Evolutionary conservation across 2,329 filamentous ascomycete genomes (phyloP), one percentile per base, ranked within the genome.

Genomic region (Calycina herbarum): DNA sequence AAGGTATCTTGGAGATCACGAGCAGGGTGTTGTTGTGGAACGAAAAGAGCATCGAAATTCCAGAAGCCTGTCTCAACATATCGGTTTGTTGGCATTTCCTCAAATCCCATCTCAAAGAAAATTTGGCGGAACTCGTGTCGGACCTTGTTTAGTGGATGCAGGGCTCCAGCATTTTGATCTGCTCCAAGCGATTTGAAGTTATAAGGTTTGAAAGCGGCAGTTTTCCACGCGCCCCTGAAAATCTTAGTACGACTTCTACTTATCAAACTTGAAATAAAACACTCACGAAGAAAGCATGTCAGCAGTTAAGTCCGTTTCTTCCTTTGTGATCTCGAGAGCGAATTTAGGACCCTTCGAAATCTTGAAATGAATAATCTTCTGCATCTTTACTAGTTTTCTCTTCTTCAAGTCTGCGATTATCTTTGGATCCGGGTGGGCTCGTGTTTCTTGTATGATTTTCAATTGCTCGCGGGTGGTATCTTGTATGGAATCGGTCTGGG

Each of bases 31-130:
- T 99, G 95, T 81, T 96, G 95, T 35, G 94, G 94, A 62, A 98
- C 94, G 79, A 94, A 97, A 69, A 99, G 92, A 29, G 94, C 89
- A 76, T 98, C 94, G 79, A 98, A 98, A 80, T 98, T 98, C 93
- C 95, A 99, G 88, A 98, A 97, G 58, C 94, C 94, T 13, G 94
- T 94, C 81, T 99, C 95, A 69, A 98, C 94, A 77, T 89, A 97
- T 78, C 92, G 88, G 80, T 91, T 90, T 60, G 94, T 97, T 15
- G 94, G 92, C 95, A 99, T 98, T 83, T 99, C 95, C 75, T 94
- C 89, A 82, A 98, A 99, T 62, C 94, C 95, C 89, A 97, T 96
- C 78, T 97, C 93, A 81, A 99, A 98, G 88, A 99, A 99, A 77
- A 99, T 97, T 76, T 95, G 91, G 66, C 95, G 86, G 85, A 99